phyloP scores from a whole-genome alignment of 2,329 filamentous ascomycete genomes.

The Claviceps africana region DNA sequence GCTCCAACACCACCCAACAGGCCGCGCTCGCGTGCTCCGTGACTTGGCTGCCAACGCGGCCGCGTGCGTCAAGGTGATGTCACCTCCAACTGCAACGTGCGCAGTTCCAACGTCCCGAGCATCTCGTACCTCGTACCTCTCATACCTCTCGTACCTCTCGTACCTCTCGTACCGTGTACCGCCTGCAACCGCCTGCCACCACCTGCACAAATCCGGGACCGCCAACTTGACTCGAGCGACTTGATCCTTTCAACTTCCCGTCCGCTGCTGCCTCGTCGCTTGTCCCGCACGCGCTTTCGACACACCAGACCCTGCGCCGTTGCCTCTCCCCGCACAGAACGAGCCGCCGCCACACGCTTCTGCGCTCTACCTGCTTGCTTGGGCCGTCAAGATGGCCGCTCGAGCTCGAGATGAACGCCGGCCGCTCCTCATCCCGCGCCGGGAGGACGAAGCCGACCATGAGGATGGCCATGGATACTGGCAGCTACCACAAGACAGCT shows the following conservation, averaged over 20 bases:
- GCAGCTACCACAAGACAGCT: slow-evolving; percentile 3
- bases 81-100: background rate
- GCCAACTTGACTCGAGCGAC: too few relatives aligned
- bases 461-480: background rate
- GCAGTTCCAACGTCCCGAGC: too few relatives aligned
- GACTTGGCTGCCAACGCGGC: too few relatives aligned
- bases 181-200: too few relatives aligned
- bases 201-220: too few relatives aligned
- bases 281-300: background rate
- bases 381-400: background rate
- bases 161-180: too few relatives aligned
- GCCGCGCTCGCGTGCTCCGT: too few relatives aligned
- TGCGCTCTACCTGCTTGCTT: too few relatives aligned
- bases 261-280: background rate
- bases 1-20: too few relatives aligned
- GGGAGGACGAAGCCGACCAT: background rate
- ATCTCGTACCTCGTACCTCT: too few relatives aligned
- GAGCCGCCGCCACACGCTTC: background rate
- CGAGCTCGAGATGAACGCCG: background rate
- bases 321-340: background rate
- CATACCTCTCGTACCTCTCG: too few relatives aligned
- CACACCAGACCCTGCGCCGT: background rate
- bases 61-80: background rate
- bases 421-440: slow-evolving; percentile 1
- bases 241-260: background rate